Base-by-base conservation (phyloP, 2,329 filamentous ascomycete species). In the Boeremia exigua region DNA sequence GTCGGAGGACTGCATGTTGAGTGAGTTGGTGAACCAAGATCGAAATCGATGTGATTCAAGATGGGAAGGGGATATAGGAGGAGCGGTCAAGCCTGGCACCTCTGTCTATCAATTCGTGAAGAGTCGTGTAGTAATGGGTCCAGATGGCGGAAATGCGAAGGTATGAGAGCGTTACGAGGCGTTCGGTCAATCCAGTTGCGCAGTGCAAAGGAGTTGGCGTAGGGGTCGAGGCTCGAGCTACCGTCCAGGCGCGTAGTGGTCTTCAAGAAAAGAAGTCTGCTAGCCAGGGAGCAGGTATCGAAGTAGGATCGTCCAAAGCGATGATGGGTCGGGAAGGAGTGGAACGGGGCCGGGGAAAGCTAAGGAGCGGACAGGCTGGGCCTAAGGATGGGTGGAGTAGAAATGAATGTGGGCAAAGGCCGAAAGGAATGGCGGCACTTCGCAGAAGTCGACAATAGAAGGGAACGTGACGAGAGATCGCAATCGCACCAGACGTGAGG, bases 391-490 rank as follows among this genome's bases (percentile, higher is more conserved):
- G 58, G 55, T 54, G 61, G 55, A 57, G 56, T 53, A 63, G 66
- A 73, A 75, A 72, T 56, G 72, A 75, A 75, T 64, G 72, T 75
- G 70, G 67, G 71, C 71, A 70, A 74, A 72, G 70, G 70, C 73
- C 70, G 72, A 74, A 76, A 76, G 73, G 74, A 76, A 72, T 75
- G 74, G 72, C 72, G 68, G 72, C 73, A 70, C 67, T 72, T 74
- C 69, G 68, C 71, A 74, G 72, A 74, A 76, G 68, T 66, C 67
- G 69, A 72, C 60, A 67, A 67, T 58, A 65, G 75, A 75, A 73
- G 67, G 64, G 72, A 75, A 60, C 61, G 67, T 66, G 60, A 62
- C 65, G 28, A 65, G 67, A 71, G 71, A 71, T 71, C 71, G 67
- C 73, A 74, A 73, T 68, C 67, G 63, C 67, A 62, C 63, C 57